Evolutionary conservation across 1,284 basidiomycete genomes (phyloP), one percentile per base, ranked within the genome.

Genomic region (Neonothopanus nambi): DNA sequence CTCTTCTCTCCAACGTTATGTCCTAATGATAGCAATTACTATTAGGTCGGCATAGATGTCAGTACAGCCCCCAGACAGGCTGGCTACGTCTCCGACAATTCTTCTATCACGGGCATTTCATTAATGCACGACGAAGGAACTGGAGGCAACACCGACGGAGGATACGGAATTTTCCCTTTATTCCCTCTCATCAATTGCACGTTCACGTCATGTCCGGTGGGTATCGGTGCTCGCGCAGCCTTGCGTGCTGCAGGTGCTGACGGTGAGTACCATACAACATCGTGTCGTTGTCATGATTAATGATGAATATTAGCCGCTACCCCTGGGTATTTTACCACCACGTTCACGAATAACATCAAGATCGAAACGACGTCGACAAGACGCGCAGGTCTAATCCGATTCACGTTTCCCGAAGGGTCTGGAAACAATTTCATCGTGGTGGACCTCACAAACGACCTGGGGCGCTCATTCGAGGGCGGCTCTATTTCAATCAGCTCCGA

Each of bases 121-220:
- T 65, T 79, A 23, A 75, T 79, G 71, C 78, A 81, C 51, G 78
- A 80, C 56, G 77, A 79, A 61, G 78, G 78, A 2, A 79, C 77
- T 0, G 78, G 78, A 21, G 77, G 77, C n/a, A 78, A 78, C 54
- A 72, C 73, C 1, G 65, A 70, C 49, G 77, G 78, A 15, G 78
- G 77, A 38, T 79, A 76, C 46, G 77, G 77, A 15, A 67, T 77
- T 33, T 80, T 78, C 55, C 77, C 77, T 2, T 64, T 80, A 5
- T 79, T 79, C 51, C 77, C 78, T 5, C 64, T 79, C 5, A 64
- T 62, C 0, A 69, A 69, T 52, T 78, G 76, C 58, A 58, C 60
- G 15, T 78, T 78, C 50, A 56, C 66, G 9, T 65, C 66, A 6
- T 79, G 78, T 54, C 71, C 72, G 9, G 75, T 76, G 12, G 72